A percentile compares a stretch with the other conserved stretches of the same genome.
Evolutionary conservation across 129 eudicot species (phyloP).

Genomic region (Artemisia tridentata): DNA sequence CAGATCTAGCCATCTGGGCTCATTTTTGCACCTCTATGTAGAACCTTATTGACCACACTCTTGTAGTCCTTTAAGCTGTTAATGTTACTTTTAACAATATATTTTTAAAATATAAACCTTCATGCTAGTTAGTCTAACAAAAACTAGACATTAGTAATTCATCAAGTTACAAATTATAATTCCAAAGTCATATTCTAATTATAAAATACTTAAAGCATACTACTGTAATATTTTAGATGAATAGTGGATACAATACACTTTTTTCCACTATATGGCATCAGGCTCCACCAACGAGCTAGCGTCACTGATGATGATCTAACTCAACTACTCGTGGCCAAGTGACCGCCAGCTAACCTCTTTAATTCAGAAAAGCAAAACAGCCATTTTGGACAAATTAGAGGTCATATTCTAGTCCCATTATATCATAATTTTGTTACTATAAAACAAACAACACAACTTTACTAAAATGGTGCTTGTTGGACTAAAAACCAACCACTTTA

Average conservation of each 20-base stretch:
- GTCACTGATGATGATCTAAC: conserved; percentile 5
- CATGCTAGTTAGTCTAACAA: too few relatives aligned
- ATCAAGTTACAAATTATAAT: too few relatives aligned
- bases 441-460: neutral
- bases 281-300: neutral
- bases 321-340: neutral
- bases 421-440: neutral
- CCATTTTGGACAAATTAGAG: neutral
- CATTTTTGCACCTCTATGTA: too few relatives aligned
- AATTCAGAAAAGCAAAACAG: neutral
- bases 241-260: too few relatives aligned
- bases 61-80: too few relatives aligned
- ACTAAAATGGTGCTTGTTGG: conserved; percentile 3
- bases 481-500: neutral
- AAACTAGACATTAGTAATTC: too few relatives aligned
- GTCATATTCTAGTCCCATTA: neutral
- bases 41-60: too few relatives aligned
- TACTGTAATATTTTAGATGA: neutral
- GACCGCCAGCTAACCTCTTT: neutral
- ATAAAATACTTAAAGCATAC: neutral
- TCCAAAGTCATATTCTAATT: too few relatives aligned
- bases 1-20: too few relatives aligned
- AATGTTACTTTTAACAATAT: too few relatives aligned
- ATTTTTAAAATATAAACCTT: too few relatives aligned
- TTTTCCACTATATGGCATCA: neutral